Percentiles rank a stretch among this genome's conserved stretches.
Evolutionary conservation across 768 basidiomycete genomes (phyloP).

Genomic region (Tylopilus sp.): DNA sequence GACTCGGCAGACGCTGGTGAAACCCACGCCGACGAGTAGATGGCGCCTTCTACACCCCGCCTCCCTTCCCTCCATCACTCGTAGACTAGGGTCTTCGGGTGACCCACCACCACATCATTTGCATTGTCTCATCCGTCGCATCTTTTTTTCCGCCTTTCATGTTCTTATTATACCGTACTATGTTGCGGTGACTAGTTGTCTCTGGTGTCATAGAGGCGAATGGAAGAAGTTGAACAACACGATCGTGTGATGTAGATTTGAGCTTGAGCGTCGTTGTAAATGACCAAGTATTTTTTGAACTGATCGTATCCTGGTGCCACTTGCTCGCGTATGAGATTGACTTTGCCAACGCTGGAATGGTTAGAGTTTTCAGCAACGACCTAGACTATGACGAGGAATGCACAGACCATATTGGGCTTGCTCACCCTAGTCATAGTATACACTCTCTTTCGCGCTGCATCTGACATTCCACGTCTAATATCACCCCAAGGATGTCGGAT

Average conservation of each 20-base stretch:
- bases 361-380: not conserved
- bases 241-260: not conserved
- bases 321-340: too few species aligned
- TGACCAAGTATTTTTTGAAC: too few species aligned
- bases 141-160: slow-evolving; percentile 26
- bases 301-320: too few species aligned
- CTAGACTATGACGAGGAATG: slow-evolving; percentile 11
- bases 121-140: slow-evolving; percentile 33
- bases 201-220: slow-evolving; percentile 31
- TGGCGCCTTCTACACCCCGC: slow-evolving; percentile 7
- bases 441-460: slow-evolving; percentile 42
- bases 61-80: slow-evolving; percentile 17
- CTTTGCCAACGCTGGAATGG: too few species aligned
- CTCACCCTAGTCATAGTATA: slow-evolving; percentile 37
- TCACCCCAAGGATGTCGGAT: slow-evolving; percentile 93
- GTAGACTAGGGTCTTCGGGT: slow-evolving; percentile 11
- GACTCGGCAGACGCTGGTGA: slow-evolving; percentile 72
- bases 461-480: slow-evolving; percentile 45
- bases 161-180: slow-evolving; percentile 37
- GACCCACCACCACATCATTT: slow-evolving; percentile 28
- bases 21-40: slow-evolving; percentile 64
- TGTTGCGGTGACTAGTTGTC: slow-evolving; percentile 32
- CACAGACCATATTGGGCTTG: slow-evolving; percentile 22
- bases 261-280: too few species aligned
- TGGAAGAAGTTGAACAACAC: slow-evolving; percentile 30